These are phyloP conservation scores for Lactifluus echinatus DNA, from an alignment of 768 basidiomycete species.

Conservation along the genomic window DNA sequence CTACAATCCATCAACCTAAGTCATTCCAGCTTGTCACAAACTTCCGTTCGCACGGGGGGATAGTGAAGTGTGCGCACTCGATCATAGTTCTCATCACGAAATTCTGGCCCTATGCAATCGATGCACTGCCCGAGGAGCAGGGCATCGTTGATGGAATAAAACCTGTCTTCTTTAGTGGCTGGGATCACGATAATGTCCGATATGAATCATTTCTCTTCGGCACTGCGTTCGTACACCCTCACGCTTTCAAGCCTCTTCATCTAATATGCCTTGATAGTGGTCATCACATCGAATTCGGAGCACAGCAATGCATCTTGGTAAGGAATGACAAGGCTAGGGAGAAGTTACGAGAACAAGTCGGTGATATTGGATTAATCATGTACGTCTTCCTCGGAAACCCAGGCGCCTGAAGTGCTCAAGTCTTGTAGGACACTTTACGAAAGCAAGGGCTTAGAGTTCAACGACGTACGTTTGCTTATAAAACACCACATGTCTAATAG, in stretches of 20 bases:
- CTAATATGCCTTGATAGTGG: slow-evolving; percentile 3
- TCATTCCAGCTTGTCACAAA: slow-evolving; percentile 29
- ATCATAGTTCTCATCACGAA: slow-evolving; percentile 25
- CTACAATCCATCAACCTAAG: slow-evolving; percentile 10
- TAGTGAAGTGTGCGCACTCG: slow-evolving; percentile 29
- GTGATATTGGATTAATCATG: slow-evolving; percentile 24
- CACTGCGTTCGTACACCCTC: slow-evolving; percentile 21
- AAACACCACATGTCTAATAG: neutral
- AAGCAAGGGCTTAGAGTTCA: slow-evolving; percentile 59
- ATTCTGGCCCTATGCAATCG: slow-evolving; percentile 29
- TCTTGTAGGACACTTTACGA: slow-evolving; percentile 41
- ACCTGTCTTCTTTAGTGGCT: slow-evolving; percentile 26
- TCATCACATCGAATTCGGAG: slow-evolving; percentile 25
- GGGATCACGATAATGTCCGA: slow-evolving; percentile 23
- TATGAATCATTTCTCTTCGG: slow-evolving; percentile 31
- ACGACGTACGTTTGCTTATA: slow-evolving; percentile 35
- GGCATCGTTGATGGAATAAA: slow-evolving; percentile 27
- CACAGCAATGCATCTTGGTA: slow-evolving; percentile 30
- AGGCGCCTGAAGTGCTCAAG: neutral
- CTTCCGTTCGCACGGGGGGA: slow-evolving; percentile 31
- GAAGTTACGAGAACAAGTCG: slow-evolving; percentile 23
- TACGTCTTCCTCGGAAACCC: neutral
- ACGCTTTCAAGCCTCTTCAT: neutral
- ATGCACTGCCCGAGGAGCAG: slow-evolving; percentile 25
- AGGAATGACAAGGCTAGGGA: slow-evolving; percentile 27